phyloP scores from a whole-genome alignment of 352 stramenopile genomes.

The Albugo laibachii region DNA sequence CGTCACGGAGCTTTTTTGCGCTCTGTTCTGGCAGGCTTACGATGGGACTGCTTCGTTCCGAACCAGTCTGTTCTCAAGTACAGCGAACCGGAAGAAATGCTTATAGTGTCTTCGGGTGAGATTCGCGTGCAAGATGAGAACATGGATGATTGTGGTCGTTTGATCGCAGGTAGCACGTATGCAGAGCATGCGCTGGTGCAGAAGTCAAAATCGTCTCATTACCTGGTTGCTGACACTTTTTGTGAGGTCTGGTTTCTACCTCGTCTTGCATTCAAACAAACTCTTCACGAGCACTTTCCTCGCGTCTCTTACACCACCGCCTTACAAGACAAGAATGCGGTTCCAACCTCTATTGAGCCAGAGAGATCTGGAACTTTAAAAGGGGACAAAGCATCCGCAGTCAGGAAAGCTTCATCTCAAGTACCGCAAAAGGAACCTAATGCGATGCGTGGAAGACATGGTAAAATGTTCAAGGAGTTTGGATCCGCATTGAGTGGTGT shows the following conservation, averaged over 20 bases:
- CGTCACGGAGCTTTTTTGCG: constrained; percentile 25
- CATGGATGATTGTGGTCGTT: constrained; percentile 4
- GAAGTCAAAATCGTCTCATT: constrained; percentile 13
- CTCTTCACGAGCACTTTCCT: no score
- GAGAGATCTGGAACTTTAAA: background rate
- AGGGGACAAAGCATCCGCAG: background rate
- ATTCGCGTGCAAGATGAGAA: constrained; percentile 14
- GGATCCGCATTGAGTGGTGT: background rate
- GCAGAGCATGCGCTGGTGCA: constrained; percentile 29
- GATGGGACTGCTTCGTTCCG: constrained; percentile 28
- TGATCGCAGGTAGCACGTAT: constrained; percentile 17
- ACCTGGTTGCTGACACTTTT: constrained; percentile 18
- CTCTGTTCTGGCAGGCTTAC: constrained; percentile 20
- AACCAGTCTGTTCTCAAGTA: constrained; percentile 13
- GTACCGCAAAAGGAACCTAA: background rate
- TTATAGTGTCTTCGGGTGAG: constrained; percentile 25
- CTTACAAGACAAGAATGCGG: no score
- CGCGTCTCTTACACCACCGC: no score
- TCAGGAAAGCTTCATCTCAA: background rate
- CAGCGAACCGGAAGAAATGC: constrained; percentile 24
- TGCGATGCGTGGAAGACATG: no score
- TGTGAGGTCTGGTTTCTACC: constrained; percentile 26
- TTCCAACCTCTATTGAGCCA: no score
- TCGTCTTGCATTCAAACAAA: no score
- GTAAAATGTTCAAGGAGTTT: background rate